These are phyloP conservation scores for Metrosideros polymorpha DNA, from an alignment of 441 rosid genomes.

Conservation along the genomic window DNA sequence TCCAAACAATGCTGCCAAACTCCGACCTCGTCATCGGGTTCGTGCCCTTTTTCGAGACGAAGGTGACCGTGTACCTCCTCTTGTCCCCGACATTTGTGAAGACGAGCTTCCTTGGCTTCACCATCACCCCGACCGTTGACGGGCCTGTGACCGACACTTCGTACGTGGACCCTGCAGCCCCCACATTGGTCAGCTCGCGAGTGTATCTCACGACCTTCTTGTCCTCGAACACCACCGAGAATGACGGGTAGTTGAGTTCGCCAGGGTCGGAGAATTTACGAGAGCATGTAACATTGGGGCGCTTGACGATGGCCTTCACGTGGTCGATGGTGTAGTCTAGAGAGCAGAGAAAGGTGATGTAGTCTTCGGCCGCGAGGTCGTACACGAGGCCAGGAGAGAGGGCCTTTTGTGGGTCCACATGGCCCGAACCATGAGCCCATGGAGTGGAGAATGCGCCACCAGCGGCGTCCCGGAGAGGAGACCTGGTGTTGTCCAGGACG, in stretches of 20 bases:
- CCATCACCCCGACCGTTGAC: slow-evolving; percentile 34
- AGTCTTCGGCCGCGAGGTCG: slow-evolving; percentile 51
- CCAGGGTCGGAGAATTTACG: slow-evolving; percentile 58
- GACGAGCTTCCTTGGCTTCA: slow-evolving; percentile 45
- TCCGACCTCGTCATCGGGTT: slow-evolving; percentile 22
- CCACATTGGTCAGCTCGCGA: slow-evolving; percentile 69
- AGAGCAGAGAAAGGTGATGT: slow-evolving; percentile 65
- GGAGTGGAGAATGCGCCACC: slow-evolving; percentile 38
- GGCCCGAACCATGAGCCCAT: slow-evolving; percentile 48
- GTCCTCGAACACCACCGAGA: slow-evolving; percentile 55
- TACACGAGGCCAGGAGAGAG: slow-evolving; percentile 49
- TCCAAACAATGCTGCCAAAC: slow-evolving; percentile 71
- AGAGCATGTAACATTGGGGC: slow-evolving; percentile 45
- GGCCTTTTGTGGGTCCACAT: slow-evolving; percentile 51
- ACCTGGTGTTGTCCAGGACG: slow-evolving; percentile 32
- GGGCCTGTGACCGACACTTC: slow-evolving; percentile 33
- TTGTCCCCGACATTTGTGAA: slow-evolving; percentile 59
- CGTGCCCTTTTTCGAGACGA: slow-evolving; percentile 41
- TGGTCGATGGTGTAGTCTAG: slow-evolving; percentile 53
- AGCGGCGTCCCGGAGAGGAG: slow-evolving; percentile 40
- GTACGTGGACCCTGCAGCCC: slow-evolving; percentile 42
- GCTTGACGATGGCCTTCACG: slow-evolving; percentile 44
- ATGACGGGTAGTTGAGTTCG: slow-evolving; percentile 76
- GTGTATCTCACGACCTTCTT: slow-evolving; percentile 67
- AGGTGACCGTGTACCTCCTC: slow-evolving; percentile 57